phyloP scores from a whole-genome alignment of 148 eudicot genomes.

The Spergularia marina region DNA sequence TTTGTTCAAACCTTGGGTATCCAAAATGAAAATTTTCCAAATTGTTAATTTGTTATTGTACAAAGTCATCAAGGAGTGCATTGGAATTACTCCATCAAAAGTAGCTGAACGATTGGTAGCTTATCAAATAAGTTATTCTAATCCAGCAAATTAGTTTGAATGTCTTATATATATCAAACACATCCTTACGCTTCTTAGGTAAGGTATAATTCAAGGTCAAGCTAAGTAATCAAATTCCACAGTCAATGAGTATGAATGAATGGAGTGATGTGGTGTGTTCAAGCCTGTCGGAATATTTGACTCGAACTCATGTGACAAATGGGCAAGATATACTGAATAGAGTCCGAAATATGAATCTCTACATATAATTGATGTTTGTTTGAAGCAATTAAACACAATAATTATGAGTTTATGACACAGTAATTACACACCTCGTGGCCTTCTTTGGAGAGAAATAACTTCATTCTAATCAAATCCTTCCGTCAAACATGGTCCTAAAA shows the following conservation, averaged over 20 bases:
- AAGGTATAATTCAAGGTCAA: no score
- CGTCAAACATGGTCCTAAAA: conserved; percentile 27
- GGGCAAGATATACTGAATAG: conserved; percentile 5
- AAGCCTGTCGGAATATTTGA: conserved; percentile 5
- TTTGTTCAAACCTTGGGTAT: no score
- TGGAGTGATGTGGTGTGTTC: background rate
- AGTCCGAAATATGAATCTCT: conserved; percentile 14
- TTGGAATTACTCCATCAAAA: no score
- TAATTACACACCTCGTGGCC: conserved; percentile 11
- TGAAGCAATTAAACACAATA: conserved; percentile 4
- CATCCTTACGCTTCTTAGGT: no score
- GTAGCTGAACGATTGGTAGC: no score
- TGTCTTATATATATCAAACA: no score
- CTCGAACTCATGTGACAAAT: conserved; percentile 11
- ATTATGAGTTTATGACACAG: background rate
- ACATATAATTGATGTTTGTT: background rate
- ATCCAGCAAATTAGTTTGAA: no score
- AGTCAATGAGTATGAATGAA: background rate
- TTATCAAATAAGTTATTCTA: no score
- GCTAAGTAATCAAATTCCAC: background rate
- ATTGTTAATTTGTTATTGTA: no score
- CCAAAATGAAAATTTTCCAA: no score
- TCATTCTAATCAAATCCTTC: conserved; percentile 8
- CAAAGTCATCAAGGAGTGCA: no score
- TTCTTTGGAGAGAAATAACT: background rate